Base-by-base conservation (phyloP, 2,329 filamentous ascomycete genomes). In the Alternaria viburni region DNA sequence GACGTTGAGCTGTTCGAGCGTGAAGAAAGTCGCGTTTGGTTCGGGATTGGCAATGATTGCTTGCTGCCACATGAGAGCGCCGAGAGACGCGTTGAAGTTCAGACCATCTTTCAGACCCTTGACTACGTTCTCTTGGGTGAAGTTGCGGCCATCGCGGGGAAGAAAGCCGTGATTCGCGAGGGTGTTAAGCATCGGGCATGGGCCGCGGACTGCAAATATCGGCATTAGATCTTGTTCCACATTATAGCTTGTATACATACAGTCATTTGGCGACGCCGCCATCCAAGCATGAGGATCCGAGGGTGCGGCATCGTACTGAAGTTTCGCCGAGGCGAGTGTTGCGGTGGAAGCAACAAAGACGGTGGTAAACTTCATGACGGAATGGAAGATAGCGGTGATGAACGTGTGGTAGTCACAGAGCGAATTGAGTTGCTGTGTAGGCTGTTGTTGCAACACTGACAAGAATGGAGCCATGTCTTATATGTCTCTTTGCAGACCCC, bases 21-120 rank as follows among this genome's bases (percentile, higher is more conserved):
- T 74, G 59, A 74, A 75, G 65, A 71, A 74, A 2, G 72, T 74
- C 9, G 72, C 72, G 41, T 76, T 76, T 4, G 73, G 73, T 13
- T 69, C 62, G 0, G 72, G 73, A 49, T 76, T 76, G 17, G 65
- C 69, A 30, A 73, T 66, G n/a, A 83, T 62, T 45, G 82, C 85
- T 57, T 80, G 75, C 6, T 81, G 69, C 66, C 80, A 85, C 76
- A 86, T 81, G 12, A 83, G 63, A 0, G 46, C 67, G 0, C 74
- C 81, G 2, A 86, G 75, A 2, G 74, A 70, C 1, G 61, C 60
- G 13, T 83, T 77, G 63, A 87, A 82, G 74, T 85, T 83, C 54
- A 86, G 71, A 1, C 75, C 83, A 0, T 74, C 69, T 4, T 67
- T 67, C 32, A 87, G 66, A 21, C 74, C 84, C 7, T 75, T 66